These are phyloP conservation scores for Termitomyces sp. DNA, from an alignment of 768 basidiomycete species.

Conservation along the genomic window DNA sequence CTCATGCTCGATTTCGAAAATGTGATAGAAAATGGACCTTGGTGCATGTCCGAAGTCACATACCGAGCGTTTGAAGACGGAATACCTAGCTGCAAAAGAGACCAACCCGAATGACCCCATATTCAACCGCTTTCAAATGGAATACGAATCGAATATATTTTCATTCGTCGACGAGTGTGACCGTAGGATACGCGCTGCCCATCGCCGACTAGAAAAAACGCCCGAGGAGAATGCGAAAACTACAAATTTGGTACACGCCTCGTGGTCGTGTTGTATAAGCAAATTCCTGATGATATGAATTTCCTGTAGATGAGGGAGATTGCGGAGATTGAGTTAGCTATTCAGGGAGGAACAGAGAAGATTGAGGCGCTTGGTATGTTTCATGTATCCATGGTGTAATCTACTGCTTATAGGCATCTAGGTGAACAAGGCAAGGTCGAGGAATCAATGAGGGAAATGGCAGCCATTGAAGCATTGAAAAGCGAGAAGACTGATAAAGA, in stretches of 20 bases:
- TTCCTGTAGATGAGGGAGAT: slow-evolving; percentile 89
- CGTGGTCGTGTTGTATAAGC: not conserved
- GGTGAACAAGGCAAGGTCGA: slow-evolving; percentile 99
- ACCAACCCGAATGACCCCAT: slow-evolving; percentile 75
- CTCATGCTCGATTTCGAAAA: slow-evolving; percentile 1
- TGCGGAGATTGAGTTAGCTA: slow-evolving; percentile 97
- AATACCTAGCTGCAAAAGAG: slow-evolving; percentile 79
- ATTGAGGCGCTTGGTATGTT: slow-evolving; percentile 82
- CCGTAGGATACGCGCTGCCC: slow-evolving; percentile 89
- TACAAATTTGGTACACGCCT: slow-evolving; percentile 74
- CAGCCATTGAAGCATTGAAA: slow-evolving; percentile 96
- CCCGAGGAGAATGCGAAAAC: slow-evolving; percentile 99
- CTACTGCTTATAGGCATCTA: slow-evolving; percentile 26
- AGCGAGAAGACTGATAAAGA: slow-evolving; percentile 95
- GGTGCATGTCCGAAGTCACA: slow-evolving; percentile 97
- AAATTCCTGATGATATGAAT: not conserved
- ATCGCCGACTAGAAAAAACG: slow-evolving; percentile 96
- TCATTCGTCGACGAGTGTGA: slow-evolving; percentile 98
- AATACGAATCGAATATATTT: slow-evolving; percentile 95
- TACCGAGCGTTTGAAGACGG: slow-evolving; percentile 88
- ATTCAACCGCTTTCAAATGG: slow-evolving; percentile 85
- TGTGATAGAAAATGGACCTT: slow-evolving; percentile 94
- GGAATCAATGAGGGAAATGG: slow-evolving; percentile 97
- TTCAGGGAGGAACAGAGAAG: slow-evolving; percentile 98
- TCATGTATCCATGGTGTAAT: slow-evolving; percentile 18